Evolutionary conservation across 257 asterid genomes (phyloP), one percentile per base, ranked within the genome.

Genomic region (Asclepias syriaca): DNA sequence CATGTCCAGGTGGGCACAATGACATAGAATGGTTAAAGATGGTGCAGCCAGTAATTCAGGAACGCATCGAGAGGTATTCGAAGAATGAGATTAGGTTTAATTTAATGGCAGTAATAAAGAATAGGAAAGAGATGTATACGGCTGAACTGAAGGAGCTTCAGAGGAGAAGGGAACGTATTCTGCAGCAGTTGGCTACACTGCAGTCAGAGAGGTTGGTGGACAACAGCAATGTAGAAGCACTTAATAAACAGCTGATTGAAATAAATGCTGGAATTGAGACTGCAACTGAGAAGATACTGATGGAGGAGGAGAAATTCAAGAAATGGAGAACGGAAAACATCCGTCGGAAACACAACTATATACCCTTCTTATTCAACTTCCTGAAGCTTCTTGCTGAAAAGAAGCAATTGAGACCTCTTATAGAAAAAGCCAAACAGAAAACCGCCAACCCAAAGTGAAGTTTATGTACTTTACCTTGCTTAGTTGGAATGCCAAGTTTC

Each of bases 261-360:
- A 84, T 85, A 71, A 92, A 92, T 45, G 82, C 85, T 54, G 96
- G 96, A 69, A 95, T 95, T 22, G 97, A 89, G 75, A 85, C 79
- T 78, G 96, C 95, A 61, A 90, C 94, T 1, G 98, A 90, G 90
- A 92, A 86, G 89, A 90, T 95, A 68, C 74, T 92, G 86, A 78
- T 90, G 84, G 99, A 95, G 89, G 98, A 95, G 84, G 99, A 95
- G 81, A 95, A 95, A 88, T 88, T 90, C 80, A 95, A 92, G 89
- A 95, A 92, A 82, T 95, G 99, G 99, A 86, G 88, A 80, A 92
- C 91, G 0, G 99, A 95, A 59, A 95, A 92, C 55, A 83, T 88
- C 50, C 86, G 98, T 15, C 75, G 99, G 43, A 95, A 92, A 85
- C 99, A 95, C 79, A 92, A 95, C 65, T 92, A 90, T 66, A 95